Percentiles rank a stretch among this genome's conserved stretches.
These are phyloP conservation scores for Calonectria montana DNA, from an alignment of 2,329 filamentous ascomycete genomes.

Conservation along the genomic window DNA sequence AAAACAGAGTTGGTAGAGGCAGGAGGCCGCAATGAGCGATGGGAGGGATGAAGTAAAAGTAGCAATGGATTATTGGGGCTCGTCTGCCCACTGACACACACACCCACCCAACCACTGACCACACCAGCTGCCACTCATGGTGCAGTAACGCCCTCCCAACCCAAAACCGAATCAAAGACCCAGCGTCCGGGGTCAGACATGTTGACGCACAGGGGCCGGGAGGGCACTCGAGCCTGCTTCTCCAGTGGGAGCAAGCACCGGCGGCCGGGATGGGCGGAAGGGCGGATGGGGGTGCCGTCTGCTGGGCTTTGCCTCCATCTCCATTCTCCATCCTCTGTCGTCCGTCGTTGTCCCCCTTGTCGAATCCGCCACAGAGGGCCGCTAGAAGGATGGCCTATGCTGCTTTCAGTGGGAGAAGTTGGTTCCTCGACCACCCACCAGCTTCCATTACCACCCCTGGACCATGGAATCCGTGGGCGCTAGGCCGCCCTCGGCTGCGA, in stretches of 20 bases:
- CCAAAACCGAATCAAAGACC: conserved; percentile 16
- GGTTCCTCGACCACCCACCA: not conserved
- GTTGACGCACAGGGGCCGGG: conserved; percentile 32
- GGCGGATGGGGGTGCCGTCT: conserved; percentile 26
- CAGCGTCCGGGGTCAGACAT: conserved; percentile 35
- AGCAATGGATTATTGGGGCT: conserved; percentile 21
- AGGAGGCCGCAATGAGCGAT: conserved; percentile 3
- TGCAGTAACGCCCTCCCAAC: conserved; percentile 17
- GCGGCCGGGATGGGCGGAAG: conserved; percentile 35
- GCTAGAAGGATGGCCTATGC: conserved; percentile 20
- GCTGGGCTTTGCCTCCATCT: conserved; percentile 6
- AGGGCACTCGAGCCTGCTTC: conserved; percentile 1
- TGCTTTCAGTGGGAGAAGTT: conserved; percentile 13
- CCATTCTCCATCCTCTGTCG: conserved; percentile 14
- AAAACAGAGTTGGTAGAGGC: not conserved
- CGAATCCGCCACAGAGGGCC: conserved; percentile 26
- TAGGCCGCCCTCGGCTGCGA: conserved; percentile 34
- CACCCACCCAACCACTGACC: conserved; percentile 1
- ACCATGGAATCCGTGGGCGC: conserved; percentile 18
- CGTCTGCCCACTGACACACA: conserved; percentile 8
- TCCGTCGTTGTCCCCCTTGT: conserved; percentile 6
- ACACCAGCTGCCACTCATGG: conserved; percentile 3
- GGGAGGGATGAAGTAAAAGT: conserved; percentile 20
- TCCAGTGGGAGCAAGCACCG: conserved; percentile 42
- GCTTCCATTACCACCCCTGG: not conserved